Conservation (phyloP, 306 rosid genomes). For the Rosa rugosa region DNA sequence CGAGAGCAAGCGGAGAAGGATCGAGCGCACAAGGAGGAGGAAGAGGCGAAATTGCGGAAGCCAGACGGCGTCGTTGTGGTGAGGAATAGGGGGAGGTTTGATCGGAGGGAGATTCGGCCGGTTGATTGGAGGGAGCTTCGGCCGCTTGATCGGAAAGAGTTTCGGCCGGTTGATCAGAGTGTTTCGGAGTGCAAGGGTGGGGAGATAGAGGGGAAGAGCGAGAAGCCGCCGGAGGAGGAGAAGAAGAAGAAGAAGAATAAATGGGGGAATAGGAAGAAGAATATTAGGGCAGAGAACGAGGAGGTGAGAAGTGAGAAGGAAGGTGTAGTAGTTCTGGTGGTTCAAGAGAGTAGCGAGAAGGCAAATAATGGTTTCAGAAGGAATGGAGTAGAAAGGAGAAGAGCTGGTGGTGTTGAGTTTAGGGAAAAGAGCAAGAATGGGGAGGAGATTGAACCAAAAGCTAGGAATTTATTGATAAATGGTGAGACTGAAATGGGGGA, state of each 20-base stretch:
- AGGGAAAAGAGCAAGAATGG: not conserved
- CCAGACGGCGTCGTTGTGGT: not conserved
- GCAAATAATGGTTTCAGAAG: constrained; percentile 7
- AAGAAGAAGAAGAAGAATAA: not conserved
- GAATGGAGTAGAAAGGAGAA: constrained; percentile 11
- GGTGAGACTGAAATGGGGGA: not conserved
- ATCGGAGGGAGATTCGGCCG: not conserved
- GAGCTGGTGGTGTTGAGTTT: not conserved
- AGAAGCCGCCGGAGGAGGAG: constrained; percentile 8
- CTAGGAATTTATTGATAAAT: constrained; percentile 23
- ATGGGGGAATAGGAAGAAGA: not conserved
- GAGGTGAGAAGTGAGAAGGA: constrained; percentile 10
- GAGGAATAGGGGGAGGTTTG: not conserved
- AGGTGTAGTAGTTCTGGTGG: not conserved
- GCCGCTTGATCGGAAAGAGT: not conserved
- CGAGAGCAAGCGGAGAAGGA: not conserved
- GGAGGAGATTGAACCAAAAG: constrained; percentile 26
- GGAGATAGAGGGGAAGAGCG: constrained; percentile 9
- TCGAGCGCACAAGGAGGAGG: constrained; percentile 16
- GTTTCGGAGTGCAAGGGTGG: constrained; percentile 11
- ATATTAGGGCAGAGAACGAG: not conserved
- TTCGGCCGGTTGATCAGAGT: not conserved
- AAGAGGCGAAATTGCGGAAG: constrained; percentile 1
- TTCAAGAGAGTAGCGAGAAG: not conserved
- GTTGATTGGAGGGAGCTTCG: not conserved